These are phyloP conservation scores for Chaetomium sp. DNA, from an alignment of 2,329 filamentous ascomycete species.

Conservation along the genomic window DNA sequence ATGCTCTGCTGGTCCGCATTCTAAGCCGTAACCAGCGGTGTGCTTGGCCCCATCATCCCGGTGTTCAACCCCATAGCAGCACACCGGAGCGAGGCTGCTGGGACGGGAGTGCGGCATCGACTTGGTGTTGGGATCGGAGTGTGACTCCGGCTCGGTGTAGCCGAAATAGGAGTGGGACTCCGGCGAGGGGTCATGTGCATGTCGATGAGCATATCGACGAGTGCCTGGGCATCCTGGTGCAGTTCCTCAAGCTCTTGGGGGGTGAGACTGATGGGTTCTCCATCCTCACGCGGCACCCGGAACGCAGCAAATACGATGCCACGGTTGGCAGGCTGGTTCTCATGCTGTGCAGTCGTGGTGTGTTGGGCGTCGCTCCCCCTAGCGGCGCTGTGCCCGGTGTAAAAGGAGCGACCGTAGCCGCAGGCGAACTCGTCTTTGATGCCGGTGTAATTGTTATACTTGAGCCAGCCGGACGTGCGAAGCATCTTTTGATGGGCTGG, in stretches of 20 bases:
- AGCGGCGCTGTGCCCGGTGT: conserved; percentile 32
- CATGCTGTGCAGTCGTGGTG: conserved; percentile 11
- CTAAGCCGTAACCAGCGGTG: no score
- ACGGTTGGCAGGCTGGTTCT: conserved; percentile 31
- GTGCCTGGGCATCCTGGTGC: conserved; percentile 43
- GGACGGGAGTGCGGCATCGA: no score
- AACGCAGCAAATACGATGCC: conserved; percentile 54
- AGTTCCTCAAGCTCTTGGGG: conserved; percentile 40
- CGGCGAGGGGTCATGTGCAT: conserved; percentile 31
- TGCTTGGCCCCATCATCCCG: no score
- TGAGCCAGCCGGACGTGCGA: conserved; percentile 44
- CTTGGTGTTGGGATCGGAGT: no score
- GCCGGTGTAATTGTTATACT: conserved; percentile 42
- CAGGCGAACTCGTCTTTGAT: conserved; percentile 40
- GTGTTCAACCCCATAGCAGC: no score
- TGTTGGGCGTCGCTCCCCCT: conserved; percentile 6
- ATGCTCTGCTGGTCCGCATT: no score
- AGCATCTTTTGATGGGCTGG: conserved; percentile 46
- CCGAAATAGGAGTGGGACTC: background rate
- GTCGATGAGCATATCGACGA: conserved; percentile 48
- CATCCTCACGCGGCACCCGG: conserved; percentile 39
- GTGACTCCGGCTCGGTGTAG: background rate
- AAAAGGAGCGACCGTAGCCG: conserved; percentile 49
- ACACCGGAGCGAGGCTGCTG: no score
- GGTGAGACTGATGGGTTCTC: conserved; percentile 30